Percentiles rank a stretch among this genome's conserved stretches.
Evolutionary conservation across 192 early-diverging fungal species (phyloP).

Genomic region (Podila epigama): DNA sequence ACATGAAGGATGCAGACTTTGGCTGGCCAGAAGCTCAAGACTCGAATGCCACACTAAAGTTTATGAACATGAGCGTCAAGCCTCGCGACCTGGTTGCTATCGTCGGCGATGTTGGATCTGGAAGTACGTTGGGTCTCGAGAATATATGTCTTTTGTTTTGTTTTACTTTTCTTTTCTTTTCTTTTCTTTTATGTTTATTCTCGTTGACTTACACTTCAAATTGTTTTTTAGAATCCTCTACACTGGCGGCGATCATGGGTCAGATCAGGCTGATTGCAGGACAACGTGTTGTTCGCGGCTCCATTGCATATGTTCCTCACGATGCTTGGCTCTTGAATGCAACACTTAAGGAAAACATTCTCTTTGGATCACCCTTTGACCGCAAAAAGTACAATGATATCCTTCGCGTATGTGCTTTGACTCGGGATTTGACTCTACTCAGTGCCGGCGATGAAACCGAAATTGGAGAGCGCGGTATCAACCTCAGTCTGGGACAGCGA

Average conservation of each 20-base stretch:
- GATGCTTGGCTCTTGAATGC: conserved; percentile 76
- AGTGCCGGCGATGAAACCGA: conserved; percentile 72
- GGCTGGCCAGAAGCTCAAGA: conserved; percentile 47
- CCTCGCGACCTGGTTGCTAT: conserved; percentile 67
- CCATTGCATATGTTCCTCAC: conserved; percentile 69
- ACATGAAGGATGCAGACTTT: conserved; percentile 65
- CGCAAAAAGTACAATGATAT: conserved; percentile 62
- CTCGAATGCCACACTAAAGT: conserved; percentile 45
- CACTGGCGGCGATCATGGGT: conserved; percentile 72
- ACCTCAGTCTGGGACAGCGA: conserved; percentile 76
- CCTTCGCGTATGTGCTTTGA: conserved; percentile 66
- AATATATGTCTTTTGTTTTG: not conserved
- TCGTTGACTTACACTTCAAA: not conserved
- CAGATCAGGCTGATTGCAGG: conserved; percentile 66
- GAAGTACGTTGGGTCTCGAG: too few species aligned
- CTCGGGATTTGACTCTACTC: conserved; percentile 68
- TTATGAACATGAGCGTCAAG: conserved; percentile 59
- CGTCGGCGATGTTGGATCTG: conserved; percentile 73
- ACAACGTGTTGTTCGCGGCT: conserved; percentile 58
- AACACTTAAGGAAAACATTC: conserved; percentile 79
- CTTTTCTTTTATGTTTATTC: not conserved
- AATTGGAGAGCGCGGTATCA: conserved; percentile 74
- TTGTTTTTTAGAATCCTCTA: conserved; percentile 59
- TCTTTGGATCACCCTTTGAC: conserved; percentile 76
- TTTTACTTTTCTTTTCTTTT: not conserved